Base-by-base conservation (phyloP, 1,284 basidiomycete species). In the Irpex sp. region DNA sequence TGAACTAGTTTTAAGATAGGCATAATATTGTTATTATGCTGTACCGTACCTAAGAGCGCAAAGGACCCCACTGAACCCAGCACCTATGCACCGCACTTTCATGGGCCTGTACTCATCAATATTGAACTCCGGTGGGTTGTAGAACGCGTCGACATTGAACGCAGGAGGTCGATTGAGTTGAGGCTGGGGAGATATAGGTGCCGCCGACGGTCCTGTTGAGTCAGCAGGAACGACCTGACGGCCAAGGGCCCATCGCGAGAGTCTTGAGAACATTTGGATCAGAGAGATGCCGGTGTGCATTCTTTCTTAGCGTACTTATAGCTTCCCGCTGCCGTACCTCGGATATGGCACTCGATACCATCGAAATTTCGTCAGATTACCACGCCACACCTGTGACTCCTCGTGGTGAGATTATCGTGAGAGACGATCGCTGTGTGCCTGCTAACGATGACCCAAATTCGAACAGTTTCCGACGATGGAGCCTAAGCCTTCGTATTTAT, bases 21-120 rank as follows among this genome's bases (percentile, higher is more conserved):
- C 7, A 51, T 47, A 40, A 9, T 54, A 73, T 21, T 67, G 26
- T 26, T 26, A 26, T 26, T 26, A 26, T 26, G 26, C 26, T 26
- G 26, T 26, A 82, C 79, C 85, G 76, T 54, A 87, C 82, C 1
- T 79, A 84, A 54, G 85, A 82, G 51, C 51, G 4, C 51, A 52
- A 8, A 80, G 77, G 65, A 87, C 82, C 4, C 84, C 85, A 59
- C 79, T 79, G 67, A 80, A 82, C 0, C 84, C 84, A 19, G 82
- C 81, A 15, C 84, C 84, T 48, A 85, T 80, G 9, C 77, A 73
- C 5, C 80, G 77, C 19, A 85, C 79, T 65, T 77, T 81, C 64
- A 85, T 81, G 15, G 79, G 82, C 36, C 80, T 77, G 17, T 78
- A 69, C 40, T 82, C 81, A 67, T 83, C 82, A 62, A 83, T 77